Evolutionary conservation across 495 filamentous ascomycete genomes (phyloP).

Genomic region (Trichoderma orchidacearum): DNA sequence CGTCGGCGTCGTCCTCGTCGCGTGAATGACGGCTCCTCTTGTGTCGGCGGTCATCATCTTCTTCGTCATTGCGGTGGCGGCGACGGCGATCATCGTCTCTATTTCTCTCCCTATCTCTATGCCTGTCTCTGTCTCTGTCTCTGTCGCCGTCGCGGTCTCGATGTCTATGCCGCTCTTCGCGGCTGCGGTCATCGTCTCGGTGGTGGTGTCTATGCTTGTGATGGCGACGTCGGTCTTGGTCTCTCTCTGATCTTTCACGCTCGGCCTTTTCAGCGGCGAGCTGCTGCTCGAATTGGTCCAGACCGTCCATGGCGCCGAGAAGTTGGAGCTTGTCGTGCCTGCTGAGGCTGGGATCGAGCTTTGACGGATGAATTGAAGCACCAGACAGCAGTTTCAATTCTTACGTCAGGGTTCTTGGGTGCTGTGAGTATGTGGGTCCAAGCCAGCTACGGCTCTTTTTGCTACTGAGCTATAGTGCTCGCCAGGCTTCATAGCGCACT

Average conservation of each 20-base stretch:
- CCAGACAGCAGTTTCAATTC: not conserved
- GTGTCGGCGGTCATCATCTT: constrained; percentile 24
- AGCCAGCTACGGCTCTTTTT: too few relatives aligned
- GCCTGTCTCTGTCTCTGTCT: constrained; percentile 18
- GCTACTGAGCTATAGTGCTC: too few relatives aligned
- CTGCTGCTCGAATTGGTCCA: constrained; percentile 41
- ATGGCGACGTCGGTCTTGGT: constrained; percentile 22
- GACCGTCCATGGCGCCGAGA: constrained; percentile 26
- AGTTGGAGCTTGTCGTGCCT: not conserved
- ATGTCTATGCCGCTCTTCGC: constrained; percentile 12
- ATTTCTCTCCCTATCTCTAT: constrained; percentile 17
- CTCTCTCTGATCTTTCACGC: constrained; percentile 19
- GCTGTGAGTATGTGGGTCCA: not conserved
- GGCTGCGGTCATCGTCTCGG: constrained; percentile 15
- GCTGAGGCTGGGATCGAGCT: not conserved
- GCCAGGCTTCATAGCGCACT: too few relatives aligned
- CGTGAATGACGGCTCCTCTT: constrained; percentile 34
- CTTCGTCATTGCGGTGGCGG: constrained; percentile 21
- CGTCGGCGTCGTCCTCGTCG: constrained; percentile 20
- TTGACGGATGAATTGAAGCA: not conserved
- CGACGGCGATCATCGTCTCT: constrained; percentile 22
- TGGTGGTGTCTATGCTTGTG: constrained; percentile 33
- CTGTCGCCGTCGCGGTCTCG: constrained; percentile 11
- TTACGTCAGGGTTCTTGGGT: not conserved
- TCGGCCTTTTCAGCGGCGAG: constrained; percentile 37